Evolutionary conservation across 139 green algal genomes (phyloP).

Genomic region (Nannochloris sp.): DNA sequence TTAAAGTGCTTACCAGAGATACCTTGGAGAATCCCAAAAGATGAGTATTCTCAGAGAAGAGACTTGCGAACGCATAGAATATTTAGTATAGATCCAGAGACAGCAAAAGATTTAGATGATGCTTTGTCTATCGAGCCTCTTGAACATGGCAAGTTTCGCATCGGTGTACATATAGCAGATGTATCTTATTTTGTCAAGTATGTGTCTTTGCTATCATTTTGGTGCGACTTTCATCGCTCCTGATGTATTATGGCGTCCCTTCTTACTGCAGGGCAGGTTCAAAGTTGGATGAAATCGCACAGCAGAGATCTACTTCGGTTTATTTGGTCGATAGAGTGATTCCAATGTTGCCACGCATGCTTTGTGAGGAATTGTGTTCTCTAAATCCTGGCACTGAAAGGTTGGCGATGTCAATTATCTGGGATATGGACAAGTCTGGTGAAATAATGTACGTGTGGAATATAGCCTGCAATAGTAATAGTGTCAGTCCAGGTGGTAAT

Average conservation of each 20-base stretch:
- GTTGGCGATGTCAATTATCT: conserved; percentile 78
- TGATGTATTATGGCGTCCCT: too few species aligned
- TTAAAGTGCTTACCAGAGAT: conserved; percentile 71
- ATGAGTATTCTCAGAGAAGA: conserved; percentile 47
- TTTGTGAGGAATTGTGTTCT: conserved; percentile 83
- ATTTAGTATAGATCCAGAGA: conserved; percentile 78
- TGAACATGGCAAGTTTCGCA: conserved; percentile 21
- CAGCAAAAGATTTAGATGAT: conserved; percentile 76
- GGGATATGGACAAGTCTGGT: conserved; percentile 61
- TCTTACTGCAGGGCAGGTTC: conserved; percentile 23
- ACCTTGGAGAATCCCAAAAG: conserved; percentile 58
- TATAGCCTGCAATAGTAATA: too few species aligned
- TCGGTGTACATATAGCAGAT: conserved; percentile 90
- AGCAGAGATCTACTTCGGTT: conserved; percentile 38
- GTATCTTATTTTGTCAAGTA: conserved; percentile 68
- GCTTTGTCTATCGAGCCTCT: conserved; percentile 57
- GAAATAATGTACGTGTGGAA: conserved; percentile 8
- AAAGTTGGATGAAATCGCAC: conserved; percentile 71
- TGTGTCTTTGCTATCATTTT: background rate
- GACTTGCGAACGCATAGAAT: conserved; percentile 67
- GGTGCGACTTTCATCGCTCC: conserved; percentile 8
- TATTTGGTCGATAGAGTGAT: conserved; percentile 60
- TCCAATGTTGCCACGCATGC: conserved; percentile 78
- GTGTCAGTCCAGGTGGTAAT: too few species aligned
- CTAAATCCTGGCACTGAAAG: conserved; percentile 73